Evolutionary conservation across 192 early-diverging fungal genomes (phyloP), one percentile per base, ranked within the genome.

Genomic region (Entomortierella beljakovae): DNA sequence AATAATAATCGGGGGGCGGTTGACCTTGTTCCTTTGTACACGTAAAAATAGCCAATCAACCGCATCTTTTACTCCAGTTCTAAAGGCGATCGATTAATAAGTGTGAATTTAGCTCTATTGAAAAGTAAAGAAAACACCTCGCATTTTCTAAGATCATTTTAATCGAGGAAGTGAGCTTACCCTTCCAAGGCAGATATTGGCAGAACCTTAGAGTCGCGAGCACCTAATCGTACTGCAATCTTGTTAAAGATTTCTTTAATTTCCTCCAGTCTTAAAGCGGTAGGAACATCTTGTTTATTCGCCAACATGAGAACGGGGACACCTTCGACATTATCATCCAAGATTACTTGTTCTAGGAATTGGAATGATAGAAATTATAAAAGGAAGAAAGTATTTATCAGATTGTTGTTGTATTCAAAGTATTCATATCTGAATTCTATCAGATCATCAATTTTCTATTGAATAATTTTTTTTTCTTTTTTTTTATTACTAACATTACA

Each of bases 191-290:
- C 95, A 43, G 89, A 91, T 22, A 94, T 87, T 50, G 90, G 90
- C 73, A 98, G 59, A 6, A 97, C 98, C 58, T 91, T 88, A 3
- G 92, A 95, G 71, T 97, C 95, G 53, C 96, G 81, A 18, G 93
- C 92, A 4, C 94, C 96, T 18, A 99, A 80, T 61, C 82, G 85
- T 18, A 92, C 84, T 7, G 96, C 95, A 80, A 98, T 92, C 33
- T 88, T 86, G 70, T 96, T 98, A 64, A 99, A 94, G 22, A 94
- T 85, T 73, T 98, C 95, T 74, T 98, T 96, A 66, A 97, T 89
- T 35, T 93, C 86, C 25, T 94, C 93, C 32, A 98, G 82, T 25
- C 82, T 77, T 38, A 93, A 66, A 0, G 93, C 90, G 25, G 85
- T 87, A n/a, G 83, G 71, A 28, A 91, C 60, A 77, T 99, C 98